Base-by-base conservation (phyloP, 2,329 filamentous ascomycete genomes). In the Geoglossum cookeanum region DNA sequence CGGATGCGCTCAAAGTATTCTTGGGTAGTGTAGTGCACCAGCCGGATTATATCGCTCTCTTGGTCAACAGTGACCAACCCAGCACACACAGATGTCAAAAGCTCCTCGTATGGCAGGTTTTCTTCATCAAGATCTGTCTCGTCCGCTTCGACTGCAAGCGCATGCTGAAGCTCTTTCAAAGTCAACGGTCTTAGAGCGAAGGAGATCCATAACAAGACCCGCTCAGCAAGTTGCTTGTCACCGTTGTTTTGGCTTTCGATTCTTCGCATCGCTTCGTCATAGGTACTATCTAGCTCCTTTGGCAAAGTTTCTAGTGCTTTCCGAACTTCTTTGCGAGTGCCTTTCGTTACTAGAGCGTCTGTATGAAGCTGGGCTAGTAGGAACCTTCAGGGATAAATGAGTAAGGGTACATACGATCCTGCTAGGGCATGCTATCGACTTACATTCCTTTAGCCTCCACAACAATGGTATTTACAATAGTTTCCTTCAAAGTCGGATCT, bases 1-100 rank as follows among this genome's bases (percentile, higher is more conserved):
- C 58, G 51, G 0, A 60, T 68, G 11, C 59, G 53, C 17, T 70
- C 64, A 47, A 76, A 68, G 60, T 73, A 77, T 44, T 75, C 68
- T 48, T 75, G 69, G 1, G 72, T 66, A 0, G 74, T 75, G 57
- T 73, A 72, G 59, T 77, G 73, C 2, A 74, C 70, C 0, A 76
- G 60, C 2, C 71, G 66, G 9, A 75, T 63, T 30, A 69, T 64
- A 17, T 64, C 52, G 54, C 65, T 74, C 45, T 70, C 60, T 48
- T 68, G 58, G 37, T 75, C 70, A 2, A 73, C 42, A 0, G 39
- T 42, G 39, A 42, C 39, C 7, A 42, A 15, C 1, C 39, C 39
- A 15, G 39, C 66, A 69, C 72, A 76, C 1, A 65, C 63, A 2
- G 68, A 69, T 0, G 72, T 57, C 1, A 74, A 58, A 1, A 57